Evolutionary conservation across 108 stramenopile genomes (phyloP).

Genomic region (Pseudonitzschia pungens): DNA sequence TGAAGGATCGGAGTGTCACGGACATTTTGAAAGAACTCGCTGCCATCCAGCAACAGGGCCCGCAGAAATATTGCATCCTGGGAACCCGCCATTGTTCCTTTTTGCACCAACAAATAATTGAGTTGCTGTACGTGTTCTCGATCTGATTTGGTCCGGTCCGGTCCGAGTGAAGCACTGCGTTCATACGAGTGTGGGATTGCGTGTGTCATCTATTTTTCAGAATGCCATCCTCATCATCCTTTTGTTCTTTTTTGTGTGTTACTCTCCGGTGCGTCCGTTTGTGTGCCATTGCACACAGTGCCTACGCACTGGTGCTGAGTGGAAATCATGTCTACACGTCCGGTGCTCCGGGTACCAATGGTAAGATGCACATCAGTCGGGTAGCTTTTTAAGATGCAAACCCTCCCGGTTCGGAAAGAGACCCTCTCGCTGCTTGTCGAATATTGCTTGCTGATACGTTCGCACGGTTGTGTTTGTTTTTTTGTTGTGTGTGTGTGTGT

Average conservation of each 20-base stretch:
- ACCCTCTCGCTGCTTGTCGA: background rate
- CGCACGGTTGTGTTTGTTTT: background rate
- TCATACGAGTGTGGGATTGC: too few relatives aligned
- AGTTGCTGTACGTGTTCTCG: slow-evolving; percentile 72
- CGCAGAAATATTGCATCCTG: slow-evolving; percentile 91
- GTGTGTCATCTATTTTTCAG: too few relatives aligned
- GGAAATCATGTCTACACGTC: slow-evolving; percentile 94
- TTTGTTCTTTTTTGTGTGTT: too few relatives aligned
- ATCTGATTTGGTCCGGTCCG: background rate
- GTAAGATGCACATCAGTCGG: slow-evolving; percentile 9
- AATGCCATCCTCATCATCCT: too few relatives aligned
- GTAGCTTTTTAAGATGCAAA: background rate
- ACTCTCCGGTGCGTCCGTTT: too few relatives aligned
- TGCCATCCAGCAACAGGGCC: slow-evolving; percentile 89
- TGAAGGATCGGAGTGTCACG: slow-evolving; percentile 73
- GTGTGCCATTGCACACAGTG: slow-evolving; percentile 32
- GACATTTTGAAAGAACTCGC: slow-evolving; percentile 87
- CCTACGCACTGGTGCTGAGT: slow-evolving; percentile 89
- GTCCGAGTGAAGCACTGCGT: background rate
- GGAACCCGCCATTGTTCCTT: slow-evolving; percentile 94
- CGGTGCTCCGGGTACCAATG: slow-evolving; percentile 90
- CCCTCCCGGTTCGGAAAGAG: background rate
- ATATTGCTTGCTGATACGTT: background rate
- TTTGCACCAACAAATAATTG: slow-evolving; percentile 94
- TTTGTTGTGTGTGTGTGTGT: background rate